Evolutionary conservation across 257 asterid species (phyloP).

Genomic region (Scutellaria galericulata): DNA sequence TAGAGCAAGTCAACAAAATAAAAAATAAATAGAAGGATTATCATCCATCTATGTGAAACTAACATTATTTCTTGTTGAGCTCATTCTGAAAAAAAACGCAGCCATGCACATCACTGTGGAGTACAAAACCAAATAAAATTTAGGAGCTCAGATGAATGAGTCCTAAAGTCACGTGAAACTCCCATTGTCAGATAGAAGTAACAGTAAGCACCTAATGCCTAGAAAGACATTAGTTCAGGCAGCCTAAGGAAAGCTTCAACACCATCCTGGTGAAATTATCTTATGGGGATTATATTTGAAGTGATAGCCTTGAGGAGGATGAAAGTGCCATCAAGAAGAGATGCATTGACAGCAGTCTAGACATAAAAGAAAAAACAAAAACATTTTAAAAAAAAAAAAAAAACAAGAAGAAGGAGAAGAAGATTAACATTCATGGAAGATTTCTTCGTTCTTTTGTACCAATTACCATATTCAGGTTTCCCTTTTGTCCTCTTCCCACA

Average conservation of each 20-base stretch:
- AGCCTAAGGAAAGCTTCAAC: not conserved
- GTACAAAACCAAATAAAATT: not conserved
- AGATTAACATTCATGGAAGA: no score
- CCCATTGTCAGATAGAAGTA: not conserved
- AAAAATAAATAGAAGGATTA: not conserved
- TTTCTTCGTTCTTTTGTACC: not conserved
- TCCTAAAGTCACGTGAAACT: not conserved
- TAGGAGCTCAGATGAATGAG: constrained; percentile 10
- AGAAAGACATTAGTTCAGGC: not conserved
- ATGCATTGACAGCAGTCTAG: not conserved
- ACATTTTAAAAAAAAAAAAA: no score
- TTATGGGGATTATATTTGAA: not conserved
- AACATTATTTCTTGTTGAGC: constrained; percentile 5
- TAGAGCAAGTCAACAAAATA: not conserved
- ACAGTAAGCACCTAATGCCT: not conserved
- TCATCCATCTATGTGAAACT: not conserved
- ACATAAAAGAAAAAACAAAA: no score
- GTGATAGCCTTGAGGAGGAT: not conserved
- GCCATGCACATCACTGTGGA: not conserved
- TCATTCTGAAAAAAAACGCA: constrained; percentile 10
- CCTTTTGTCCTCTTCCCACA: not conserved
- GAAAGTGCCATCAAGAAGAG: not conserved
- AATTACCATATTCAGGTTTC: not conserved
- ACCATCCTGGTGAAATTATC: not conserved
- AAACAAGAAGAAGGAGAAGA: no score